Evolutionary conservation across 495 filamentous ascomycete genomes (phyloP).

Genomic region (Copromyces sp.): DNA sequence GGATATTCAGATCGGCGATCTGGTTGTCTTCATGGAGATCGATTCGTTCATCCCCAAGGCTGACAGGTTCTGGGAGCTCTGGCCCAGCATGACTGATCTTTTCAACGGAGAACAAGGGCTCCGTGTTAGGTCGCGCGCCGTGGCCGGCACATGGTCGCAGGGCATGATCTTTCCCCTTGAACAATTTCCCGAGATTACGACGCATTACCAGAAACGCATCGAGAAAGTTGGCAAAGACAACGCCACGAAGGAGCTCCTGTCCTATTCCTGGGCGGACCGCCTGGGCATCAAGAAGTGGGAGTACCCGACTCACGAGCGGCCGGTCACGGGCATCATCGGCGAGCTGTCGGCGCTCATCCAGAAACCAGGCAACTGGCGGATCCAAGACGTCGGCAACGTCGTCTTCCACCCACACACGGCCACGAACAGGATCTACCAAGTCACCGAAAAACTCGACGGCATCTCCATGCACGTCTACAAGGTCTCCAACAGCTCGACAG

Average conservation of each 20-base stretch:
- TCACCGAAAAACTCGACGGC: conserved; percentile 20
- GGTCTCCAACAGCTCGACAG: neutral
- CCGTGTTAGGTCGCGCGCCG: conserved; percentile 1
- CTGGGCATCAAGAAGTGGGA: conserved; percentile 17
- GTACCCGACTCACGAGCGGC: conserved; percentile 6
- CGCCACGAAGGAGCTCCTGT: neutral
- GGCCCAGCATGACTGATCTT: neutral
- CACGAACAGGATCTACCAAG: conserved; percentile 6
- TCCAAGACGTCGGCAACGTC: neutral
- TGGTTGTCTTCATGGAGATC: conserved; percentile 18
- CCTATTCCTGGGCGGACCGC: neutral
- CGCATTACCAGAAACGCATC: neutral
- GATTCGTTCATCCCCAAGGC: conserved; percentile 12
- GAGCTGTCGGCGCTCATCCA: neutral
- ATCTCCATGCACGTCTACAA: conserved; percentile 16
- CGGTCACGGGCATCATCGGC: neutral
- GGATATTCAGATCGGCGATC: conserved; percentile 2
- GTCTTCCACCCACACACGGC: conserved; percentile 3
- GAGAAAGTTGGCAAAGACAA: neutral
- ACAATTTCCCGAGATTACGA: conserved; percentile 6
- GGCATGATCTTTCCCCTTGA: conserved; percentile 9
- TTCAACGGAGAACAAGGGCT: conserved; percentile 6
- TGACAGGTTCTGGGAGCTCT: conserved; percentile 7
- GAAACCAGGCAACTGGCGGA: neutral
- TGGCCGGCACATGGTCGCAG: conserved; percentile 6